Base-by-base conservation (phyloP, 2,329 filamentous ascomycete genomes). In the Alternaria arbusti region DNA sequence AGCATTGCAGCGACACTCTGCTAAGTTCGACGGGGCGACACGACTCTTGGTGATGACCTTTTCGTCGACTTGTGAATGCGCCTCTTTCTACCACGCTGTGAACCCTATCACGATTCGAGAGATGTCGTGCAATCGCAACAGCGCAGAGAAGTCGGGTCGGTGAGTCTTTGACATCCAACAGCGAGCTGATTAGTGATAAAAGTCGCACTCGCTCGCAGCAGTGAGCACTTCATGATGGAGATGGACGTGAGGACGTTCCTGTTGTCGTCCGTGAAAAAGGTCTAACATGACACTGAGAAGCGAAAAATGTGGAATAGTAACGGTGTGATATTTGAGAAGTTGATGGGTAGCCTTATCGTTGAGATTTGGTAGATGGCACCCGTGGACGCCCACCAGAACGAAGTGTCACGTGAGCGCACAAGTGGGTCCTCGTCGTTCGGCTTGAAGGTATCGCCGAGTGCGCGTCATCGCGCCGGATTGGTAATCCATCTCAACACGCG, bases 381-480 rank as follows among this genome's bases (percentile, higher is more conserved):
- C 28, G 10, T 20, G 20, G 20, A 20, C 5, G 26, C 26, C 10
- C 15, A 12, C 5, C 22, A n/a, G 13, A 32, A 25, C n/a, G 4
- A 8, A 40, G 15, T 4, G 15, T 40, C 36, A 17, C 36, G 36
- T 40, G 36, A 5, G 2, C 12, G 12, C 7, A 26, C 20, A 46
- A 25, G 32, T 59, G 28, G 50, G 49, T n/a, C 49, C 43, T 5
- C 13, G 1, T 47, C 36, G 15, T 5, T 44, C 40, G 30, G 57
- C 47, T 20, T 26, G 9, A 13, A 46, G 26, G 26, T 26, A 28
- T 40, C 13, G 57, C 57, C 40, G 57, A 55, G 51, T 61, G 17
- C 52, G 58, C 52, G 58, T 61, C 58, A 61, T 61, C n/a, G 46
- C n/a, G 3, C 3, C 23, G 28, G 58, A 57, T 61, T 56, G 52